Percentiles rank a stretch among this genome's conserved stretches.
These are phyloP conservation scores for Luvunga scandens DNA, from an alignment of 345 rosid species.

Conservation along the genomic window DNA sequence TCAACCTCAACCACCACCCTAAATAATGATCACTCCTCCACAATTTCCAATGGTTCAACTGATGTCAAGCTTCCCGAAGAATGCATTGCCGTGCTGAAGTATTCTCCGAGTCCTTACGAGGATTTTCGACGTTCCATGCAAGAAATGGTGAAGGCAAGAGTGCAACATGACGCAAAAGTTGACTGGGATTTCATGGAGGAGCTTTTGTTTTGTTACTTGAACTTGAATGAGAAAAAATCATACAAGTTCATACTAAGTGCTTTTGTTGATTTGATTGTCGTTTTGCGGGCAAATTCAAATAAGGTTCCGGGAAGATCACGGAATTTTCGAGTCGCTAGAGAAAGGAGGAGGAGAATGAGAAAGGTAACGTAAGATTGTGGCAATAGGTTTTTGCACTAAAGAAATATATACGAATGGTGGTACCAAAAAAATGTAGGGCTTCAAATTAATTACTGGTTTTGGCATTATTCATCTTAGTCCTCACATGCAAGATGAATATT, in stretches of 20 bases:
- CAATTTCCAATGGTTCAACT: background rate
- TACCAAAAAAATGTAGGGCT: background rate
- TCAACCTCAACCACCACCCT: constrained; percentile 16
- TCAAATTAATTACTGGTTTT: background rate
- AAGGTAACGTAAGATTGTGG: constrained; percentile 22
- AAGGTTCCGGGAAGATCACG: constrained; percentile 21
- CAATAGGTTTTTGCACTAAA: background rate
- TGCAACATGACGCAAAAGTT: constrained; percentile 25
- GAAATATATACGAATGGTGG: background rate
- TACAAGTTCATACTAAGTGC: constrained; percentile 72
- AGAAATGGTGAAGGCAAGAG: constrained; percentile 63
- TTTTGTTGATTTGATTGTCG: constrained; percentile 60
- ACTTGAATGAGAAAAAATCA: constrained; percentile 67
- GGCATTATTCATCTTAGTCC: background rate
- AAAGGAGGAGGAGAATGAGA: constrained; percentile 25
- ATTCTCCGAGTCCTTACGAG: constrained; percentile 46
- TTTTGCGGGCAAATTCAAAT: constrained; percentile 24
- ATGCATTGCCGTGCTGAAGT: constrained; percentile 55
- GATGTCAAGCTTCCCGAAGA: constrained; percentile 40
- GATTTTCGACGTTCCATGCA: constrained; percentile 78
- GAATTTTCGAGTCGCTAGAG: constrained; percentile 15
- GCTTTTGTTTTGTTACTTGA: constrained; percentile 68
- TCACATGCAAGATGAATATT: constrained; percentile 15
- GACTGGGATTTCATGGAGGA: constrained; percentile 93
- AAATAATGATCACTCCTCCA: background rate